Base-by-base conservation (phyloP, 2,329 filamentous ascomycete species). In the Botrytis elliptica region DNA sequence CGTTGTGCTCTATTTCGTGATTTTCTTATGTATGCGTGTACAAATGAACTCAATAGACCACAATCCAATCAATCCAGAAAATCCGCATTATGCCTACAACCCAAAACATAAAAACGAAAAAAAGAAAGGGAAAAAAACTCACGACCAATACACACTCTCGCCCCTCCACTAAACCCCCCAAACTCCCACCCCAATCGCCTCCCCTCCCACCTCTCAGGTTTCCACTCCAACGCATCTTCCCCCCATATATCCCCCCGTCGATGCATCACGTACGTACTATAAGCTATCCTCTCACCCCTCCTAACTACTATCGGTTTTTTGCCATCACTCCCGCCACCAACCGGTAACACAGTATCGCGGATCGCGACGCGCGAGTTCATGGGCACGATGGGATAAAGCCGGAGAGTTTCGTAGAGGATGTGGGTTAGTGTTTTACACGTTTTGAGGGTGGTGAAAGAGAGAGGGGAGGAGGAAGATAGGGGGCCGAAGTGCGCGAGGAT, bases 161-260 rank as follows among this genome's bases (percentile, higher is more conserved):
- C 90, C 0, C 92, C 91, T 25, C 89, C 84, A 77, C 90, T 92
- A 79, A 96, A 96, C 0, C 91, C 91, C 67, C 93, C 91, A 74
- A 93, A 93, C 0, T 93, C 93, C 83, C 95, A 93, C 44, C 88
- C 83, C 59, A 93, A 93, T 0, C 93, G 93, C 83, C 95, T 93
- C 46, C 88, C 83, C 57, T 81, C 82, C 93, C 93, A 97, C 22
- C 93, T 85, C 81, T 93, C 92, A 0, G 93, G 93, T 3, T 86
- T 84, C 82, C 94, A 96, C 2, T 88, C 85, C 33, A 83, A 75
- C 4, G 77, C 75, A 76, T 82, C 49, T 52, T 16, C 49, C 49
- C 49, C 49, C 49, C 49, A 52, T 52, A 52, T 52, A 52, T 52
- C 49, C 1, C 3, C 25, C 49, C 25, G 25, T 7, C 49, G 49